phyloP scores from a whole-genome alignment of 2,329 filamentous ascomycete genomes.

The Helotiales sp. region DNA sequence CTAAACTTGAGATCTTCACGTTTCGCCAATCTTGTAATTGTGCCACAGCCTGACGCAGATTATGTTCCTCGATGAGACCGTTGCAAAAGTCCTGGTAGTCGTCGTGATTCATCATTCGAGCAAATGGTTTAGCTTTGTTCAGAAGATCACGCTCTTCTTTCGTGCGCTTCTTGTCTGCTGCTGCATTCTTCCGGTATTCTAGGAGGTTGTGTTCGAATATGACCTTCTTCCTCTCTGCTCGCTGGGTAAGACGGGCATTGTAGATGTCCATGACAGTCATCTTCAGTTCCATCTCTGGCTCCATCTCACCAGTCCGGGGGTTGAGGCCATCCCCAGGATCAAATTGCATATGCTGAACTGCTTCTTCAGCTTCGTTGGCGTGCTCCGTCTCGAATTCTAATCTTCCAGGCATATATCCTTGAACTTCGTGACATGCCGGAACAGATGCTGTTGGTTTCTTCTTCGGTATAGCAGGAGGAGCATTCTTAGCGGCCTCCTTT shows the following conservation, averaged over 20 bases:
- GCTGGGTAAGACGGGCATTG: constrained; percentile 84
- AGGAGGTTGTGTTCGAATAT: constrained; percentile 94
- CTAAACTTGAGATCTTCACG: constrained; percentile 80
- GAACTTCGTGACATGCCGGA: constrained; percentile 94
- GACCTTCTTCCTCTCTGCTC: constrained; percentile 92
- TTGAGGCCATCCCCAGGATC: constrained; percentile 94
- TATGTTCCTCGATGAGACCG: constrained; percentile 86
- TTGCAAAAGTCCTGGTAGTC: constrained; percentile 87
- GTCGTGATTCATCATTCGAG: constrained; percentile 90
- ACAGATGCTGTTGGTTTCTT: constrained; percentile 96
- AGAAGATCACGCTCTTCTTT: constrained; percentile 92
- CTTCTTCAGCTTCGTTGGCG: constrained; percentile 96
- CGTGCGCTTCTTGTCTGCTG: constrained; percentile 88
- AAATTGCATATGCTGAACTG: constrained; percentile 97
- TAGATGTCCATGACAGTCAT: constrained; percentile 98
- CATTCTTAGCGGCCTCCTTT: constrained; percentile 82
- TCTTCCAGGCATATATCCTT: constrained; percentile 97
- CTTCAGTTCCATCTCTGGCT: constrained; percentile 96
- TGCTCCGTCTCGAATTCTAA: constrained; percentile 98
- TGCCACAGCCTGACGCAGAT: constrained; percentile 82
- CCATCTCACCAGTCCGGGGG: constrained; percentile 76
- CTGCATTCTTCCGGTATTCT: constrained; percentile 89
- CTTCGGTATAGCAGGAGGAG: constrained; percentile 81
- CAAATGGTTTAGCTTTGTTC: constrained; percentile 94
- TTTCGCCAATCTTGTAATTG: constrained; percentile 94